Base-by-base conservation (phyloP, 2,329 filamentous ascomycete genomes). In the Thelonectria discophora region DNA sequence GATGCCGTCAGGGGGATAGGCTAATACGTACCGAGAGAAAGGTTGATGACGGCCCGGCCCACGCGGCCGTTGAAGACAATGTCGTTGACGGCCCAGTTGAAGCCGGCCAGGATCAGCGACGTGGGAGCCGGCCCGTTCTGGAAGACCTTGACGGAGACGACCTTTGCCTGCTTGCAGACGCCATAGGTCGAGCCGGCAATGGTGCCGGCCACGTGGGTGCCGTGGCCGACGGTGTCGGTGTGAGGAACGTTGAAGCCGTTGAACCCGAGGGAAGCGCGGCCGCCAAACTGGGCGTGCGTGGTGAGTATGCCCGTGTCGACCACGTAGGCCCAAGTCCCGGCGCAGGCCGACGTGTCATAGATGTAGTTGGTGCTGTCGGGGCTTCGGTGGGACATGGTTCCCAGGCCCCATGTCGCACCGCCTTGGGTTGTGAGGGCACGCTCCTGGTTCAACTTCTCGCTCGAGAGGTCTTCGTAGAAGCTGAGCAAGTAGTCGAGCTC, bases 231-330 rank as follows among this genome's bases (percentile, higher is more conserved):
- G 21, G 70, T 73, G 55, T 80, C 77, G 1, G 61, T 63, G 17
- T 76, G 73, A 15, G 70, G 55, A n/a, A 69, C 72, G 27, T 71
- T 66, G 27, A 68, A 75, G 51, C 72, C 79, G 75, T 79, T 80
- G 68, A 70, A 73, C 18, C 77, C 73, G 59, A 74, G 78, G 55
- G 73, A 74, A 32, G 79, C 81, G 37, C 81, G 80, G 51, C 78
- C 80, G 64, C 80, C 76, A 65, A 84, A 86, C 72, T 86, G 79
- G 34, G 69, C 65, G 74, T 90, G 87, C 7, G 79, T 75, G 17
- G 77, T 76, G 53, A 76, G 74, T 67, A 90, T 84, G 66, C 87
- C 87, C 4, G 85, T 88, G 74, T 90, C 87, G 49, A 90, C 82
- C 17, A 90, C 76, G 70, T 85, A 90, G 50, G 81, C 82, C 21